Evolutionary conservation across 2,329 filamentous ascomycete species (phyloP).

Genomic region (Erysiphe pulchra): DNA sequence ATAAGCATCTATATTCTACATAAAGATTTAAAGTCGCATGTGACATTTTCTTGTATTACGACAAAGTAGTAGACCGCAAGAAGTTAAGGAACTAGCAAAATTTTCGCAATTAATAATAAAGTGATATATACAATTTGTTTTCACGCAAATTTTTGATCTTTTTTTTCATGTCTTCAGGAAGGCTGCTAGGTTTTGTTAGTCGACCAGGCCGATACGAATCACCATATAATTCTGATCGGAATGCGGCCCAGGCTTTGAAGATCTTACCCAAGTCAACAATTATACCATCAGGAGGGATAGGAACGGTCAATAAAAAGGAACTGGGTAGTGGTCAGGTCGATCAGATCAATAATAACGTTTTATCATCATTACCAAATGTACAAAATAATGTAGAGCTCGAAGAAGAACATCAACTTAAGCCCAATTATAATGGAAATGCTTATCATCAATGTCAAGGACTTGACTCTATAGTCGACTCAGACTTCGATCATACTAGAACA

Average conservation of each 20-base stretch:
- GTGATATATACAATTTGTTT: no score
- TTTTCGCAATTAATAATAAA: no score
- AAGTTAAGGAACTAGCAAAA: no score
- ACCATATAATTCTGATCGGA: not conserved
- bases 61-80: no score
- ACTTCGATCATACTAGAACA: conserved; percentile 1
- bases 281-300: not conserved
- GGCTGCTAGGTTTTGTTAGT: not conserved
- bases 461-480: not conserved
- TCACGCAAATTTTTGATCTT: no score
- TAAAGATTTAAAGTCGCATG: no score
- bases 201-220: not conserved
- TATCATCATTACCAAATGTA: not conserved
- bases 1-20: no score
- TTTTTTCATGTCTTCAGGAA: not conserved
- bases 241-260: not conserved
- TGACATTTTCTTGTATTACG: no score
- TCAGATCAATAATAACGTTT: not conserved
- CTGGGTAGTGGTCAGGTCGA: not conserved
- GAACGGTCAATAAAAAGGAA: not conserved
- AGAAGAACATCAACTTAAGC: no score
- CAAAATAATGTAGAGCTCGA: not conserved
- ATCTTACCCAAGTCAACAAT: not conserved
- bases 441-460: not conserved
- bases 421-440: no score